A percentile compares a stretch with the other conserved stretches of the same genome.
Evolutionary conservation across 176 grass and related monocot species (phyloP).

Genomic region (Microstegium vimineum): DNA sequence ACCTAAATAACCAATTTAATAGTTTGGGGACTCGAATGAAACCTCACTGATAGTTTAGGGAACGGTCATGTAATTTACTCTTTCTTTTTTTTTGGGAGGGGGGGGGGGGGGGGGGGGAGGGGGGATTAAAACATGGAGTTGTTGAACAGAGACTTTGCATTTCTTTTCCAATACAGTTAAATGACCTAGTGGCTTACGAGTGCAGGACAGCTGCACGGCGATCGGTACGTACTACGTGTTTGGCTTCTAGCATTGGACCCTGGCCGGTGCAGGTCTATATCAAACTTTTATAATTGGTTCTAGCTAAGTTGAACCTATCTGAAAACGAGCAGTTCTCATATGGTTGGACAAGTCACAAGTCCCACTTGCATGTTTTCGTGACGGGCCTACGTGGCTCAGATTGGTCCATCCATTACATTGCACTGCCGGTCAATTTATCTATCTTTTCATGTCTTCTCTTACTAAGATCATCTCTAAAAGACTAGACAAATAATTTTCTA

Average conservation of each 20-base stretch:
- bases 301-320: neutral
- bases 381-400: neutral
- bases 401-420: neutral
- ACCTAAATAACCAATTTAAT: too few species aligned
- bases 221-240: neutral
- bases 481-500: too few species aligned
- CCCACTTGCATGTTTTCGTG: neutral
- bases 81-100: too few species aligned
- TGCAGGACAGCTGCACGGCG: neutral
- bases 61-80: too few species aligned
- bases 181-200: neutral
- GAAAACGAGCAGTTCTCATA: neutral
- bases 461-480: too few species aligned
- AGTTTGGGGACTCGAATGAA: too few species aligned
- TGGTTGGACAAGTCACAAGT: constrained; percentile 7
- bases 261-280: too few species aligned
- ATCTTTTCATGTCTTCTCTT: too few species aligned
- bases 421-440: too few species aligned
- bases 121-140: neutral
- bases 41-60: too few species aligned
- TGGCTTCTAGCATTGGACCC: neutral
- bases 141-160: neutral
- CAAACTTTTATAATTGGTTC: too few species aligned
- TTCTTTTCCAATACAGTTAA: neutral
- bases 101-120: too few species aligned